Evolutionary conservation across 106 monocot species (phyloP).

Genomic region (Posidonia australis): DNA sequence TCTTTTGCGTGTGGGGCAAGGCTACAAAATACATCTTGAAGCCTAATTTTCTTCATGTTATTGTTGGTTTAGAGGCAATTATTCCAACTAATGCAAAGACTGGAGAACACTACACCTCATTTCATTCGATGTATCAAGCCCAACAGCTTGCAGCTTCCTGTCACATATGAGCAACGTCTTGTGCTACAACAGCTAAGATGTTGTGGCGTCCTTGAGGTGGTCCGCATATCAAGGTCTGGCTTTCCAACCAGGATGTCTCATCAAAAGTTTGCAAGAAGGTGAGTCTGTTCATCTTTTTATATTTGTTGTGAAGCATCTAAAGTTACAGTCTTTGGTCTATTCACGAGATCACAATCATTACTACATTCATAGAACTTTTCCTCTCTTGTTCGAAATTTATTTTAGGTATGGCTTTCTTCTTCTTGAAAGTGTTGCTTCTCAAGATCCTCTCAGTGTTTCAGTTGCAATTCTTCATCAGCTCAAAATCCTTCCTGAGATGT

Average conservation of each 20-base stretch:
- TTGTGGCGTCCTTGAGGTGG: constrained; percentile 95
- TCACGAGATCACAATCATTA: not conserved
- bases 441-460: constrained; percentile 83
- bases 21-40: too few relatives aligned
- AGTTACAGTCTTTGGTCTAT: not conserved
- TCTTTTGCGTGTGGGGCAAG: not conserved
- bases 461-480: constrained; percentile 95
- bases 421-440: constrained; percentile 67
- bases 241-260: constrained; percentile 93
- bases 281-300: not conserved
- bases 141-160: constrained; percentile 65
- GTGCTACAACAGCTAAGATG: constrained; percentile 82
- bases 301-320: not conserved
- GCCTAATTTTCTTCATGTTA: not conserved
- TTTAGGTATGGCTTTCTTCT: constrained; percentile 97
- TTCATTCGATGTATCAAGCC: constrained; percentile 98
- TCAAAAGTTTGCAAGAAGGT: constrained; percentile 96
- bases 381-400: not conserved
- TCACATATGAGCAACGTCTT: constrained; percentile 74
- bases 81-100: constrained; percentile 95
- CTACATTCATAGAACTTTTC: not conserved
- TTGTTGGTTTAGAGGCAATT: constrained; percentile 54
- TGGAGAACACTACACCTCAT: constrained; percentile 86
- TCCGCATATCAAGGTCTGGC: constrained; percentile 85
- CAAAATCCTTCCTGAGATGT: constrained; percentile 94